Base-by-base conservation (phyloP, 306 rosid species). In the Abrus pulchellus region DNA sequence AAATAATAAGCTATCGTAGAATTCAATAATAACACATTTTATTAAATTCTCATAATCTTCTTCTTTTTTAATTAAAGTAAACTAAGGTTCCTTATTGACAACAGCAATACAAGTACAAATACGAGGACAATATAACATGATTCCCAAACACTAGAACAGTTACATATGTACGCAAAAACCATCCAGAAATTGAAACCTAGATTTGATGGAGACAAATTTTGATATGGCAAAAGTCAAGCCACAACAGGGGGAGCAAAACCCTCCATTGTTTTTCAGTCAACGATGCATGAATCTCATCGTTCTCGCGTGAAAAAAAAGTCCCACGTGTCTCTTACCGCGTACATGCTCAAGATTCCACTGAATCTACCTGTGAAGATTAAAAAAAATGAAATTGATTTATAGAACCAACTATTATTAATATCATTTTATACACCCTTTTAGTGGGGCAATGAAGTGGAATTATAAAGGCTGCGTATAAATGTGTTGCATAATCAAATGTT, bases 111-210 rank as follows among this genome's bases (percentile, higher is more conserved):
- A 36, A 4, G 40, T 36, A 36, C 3, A 36, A 36, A 36, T 36
- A 36, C 4, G 40, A 36, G 40, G 40, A 36, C 2, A 36, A 53
- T 10, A 32, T 10, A 12, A 60, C 49, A 65, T 65, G 34, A 20
- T 66, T 40, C 52, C 53, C 34, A 66, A 40, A 14, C 20, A 13
- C 66, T 11, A 60, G 40, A 60, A 8, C 60, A 43, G 3, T 41
- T n/a, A 6, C 13, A 64, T 38, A 40, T 40, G 6, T 32, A 28
- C 12, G 9, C 12, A 48, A 48, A 68, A 36, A 20, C 34, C 80
- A 63, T 2, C 38, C 38, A n/a, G 20, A 44, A 67, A 67, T 67
- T 5, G 14, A 76, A 80, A 72, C 38, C 29, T 61, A 44, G 43
- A 34, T 27, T 61, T 61, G 65, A 52, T 14, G 38, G 8, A 20